phyloP scores from a whole-genome alignment of 2,329 filamentous ascomycete species.

The Lasiodiplodia sp. region DNA sequence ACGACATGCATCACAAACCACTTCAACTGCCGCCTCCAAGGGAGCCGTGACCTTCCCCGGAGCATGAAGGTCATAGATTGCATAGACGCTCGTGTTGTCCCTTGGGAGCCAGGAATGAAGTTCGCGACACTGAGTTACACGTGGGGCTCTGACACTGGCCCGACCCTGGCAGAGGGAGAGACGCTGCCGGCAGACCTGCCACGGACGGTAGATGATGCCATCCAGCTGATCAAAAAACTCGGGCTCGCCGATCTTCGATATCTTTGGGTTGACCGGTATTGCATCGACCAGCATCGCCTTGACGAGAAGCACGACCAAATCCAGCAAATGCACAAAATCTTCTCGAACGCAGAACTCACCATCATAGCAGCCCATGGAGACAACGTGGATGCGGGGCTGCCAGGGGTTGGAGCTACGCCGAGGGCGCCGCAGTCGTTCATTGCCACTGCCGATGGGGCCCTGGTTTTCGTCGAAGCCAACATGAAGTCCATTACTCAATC shows the following conservation, averaged over 20 bases:
- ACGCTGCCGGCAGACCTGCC: not conserved
- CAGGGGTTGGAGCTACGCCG: not conserved
- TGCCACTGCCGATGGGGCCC: not conserved
- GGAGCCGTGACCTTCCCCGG: not conserved
- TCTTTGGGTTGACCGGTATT: conserved; percentile 9
- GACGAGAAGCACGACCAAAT: conserved; percentile 8
- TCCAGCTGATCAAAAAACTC: conserved; percentile 30
- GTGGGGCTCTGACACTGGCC: not conserved
- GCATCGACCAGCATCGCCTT: not conserved
- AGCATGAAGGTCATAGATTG: conserved; percentile 12
- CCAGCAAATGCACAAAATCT: conserved; percentile 10
- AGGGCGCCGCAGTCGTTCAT: not conserved
- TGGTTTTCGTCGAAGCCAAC: not conserved
- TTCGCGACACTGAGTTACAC: conserved; percentile 11
- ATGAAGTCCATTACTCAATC: not conserved
- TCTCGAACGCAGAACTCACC: not conserved
- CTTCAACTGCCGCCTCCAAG: not conserved
- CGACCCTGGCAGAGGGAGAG: not conserved
- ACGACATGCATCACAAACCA: not conserved
- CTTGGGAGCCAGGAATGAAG: not conserved
- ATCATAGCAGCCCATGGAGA: conserved; percentile 2
- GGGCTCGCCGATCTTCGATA: conserved; percentile 1
- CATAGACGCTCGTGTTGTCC: not conserved
- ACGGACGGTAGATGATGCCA: conserved; percentile 32
- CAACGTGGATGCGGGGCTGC: not conserved